A percentile compares a stretch with the other conserved stretches of the same genome.
Evolutionary conservation across 2,329 filamentous ascomycete genomes (phyloP).

Genomic region (Colletotrichum agaves): DNA sequence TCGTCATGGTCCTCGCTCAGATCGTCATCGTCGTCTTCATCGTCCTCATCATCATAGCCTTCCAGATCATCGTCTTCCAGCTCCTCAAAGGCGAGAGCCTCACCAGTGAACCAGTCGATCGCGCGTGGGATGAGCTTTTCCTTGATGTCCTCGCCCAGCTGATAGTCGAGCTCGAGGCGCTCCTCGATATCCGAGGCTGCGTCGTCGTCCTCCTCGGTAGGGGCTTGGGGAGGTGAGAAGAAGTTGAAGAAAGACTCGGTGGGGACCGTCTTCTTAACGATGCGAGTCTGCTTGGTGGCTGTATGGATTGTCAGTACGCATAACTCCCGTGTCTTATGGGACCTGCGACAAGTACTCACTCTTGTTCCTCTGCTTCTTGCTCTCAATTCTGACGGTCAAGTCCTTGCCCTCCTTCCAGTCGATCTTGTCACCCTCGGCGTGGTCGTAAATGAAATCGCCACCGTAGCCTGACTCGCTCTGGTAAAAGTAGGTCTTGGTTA

Average conservation of each 20-base stretch:
- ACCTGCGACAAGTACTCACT: conserved; percentile 67
- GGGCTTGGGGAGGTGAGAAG: conserved; percentile 94
- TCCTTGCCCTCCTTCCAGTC: conserved; percentile 96
- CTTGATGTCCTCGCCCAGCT: conserved; percentile 99
- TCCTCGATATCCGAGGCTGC: conserved; percentile 93
- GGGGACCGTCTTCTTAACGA: conserved; percentile 98
- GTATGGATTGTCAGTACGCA: conserved; percentile 22
- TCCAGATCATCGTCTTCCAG: conserved; percentile 85
- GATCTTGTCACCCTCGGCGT: conserved; percentile 97
- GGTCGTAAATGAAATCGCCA: conserved; percentile 99
- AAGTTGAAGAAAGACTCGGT: conserved; percentile 99
- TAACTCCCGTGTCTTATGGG: neutral
- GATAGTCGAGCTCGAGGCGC: conserved; percentile 97
- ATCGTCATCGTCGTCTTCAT: conserved; percentile 92
- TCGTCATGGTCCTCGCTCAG: conserved; percentile 87
- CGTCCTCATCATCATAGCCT: conserved; percentile 85
- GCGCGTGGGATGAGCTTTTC: conserved; percentile 99
- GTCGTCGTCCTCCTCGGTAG: conserved; percentile 77
- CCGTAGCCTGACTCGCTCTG: conserved; percentile 98
- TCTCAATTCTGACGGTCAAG: conserved; percentile 92
- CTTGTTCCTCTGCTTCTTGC: conserved; percentile 99
- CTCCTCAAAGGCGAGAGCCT: conserved; percentile 97
- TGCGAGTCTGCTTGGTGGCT: conserved; percentile 99
- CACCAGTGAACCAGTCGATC: conserved; percentile 99
- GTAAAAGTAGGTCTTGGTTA: conserved; percentile 99